phyloP scores from a whole-genome alignment of 768 basidiomycete species.

The Baorangia bicolor region DNA sequence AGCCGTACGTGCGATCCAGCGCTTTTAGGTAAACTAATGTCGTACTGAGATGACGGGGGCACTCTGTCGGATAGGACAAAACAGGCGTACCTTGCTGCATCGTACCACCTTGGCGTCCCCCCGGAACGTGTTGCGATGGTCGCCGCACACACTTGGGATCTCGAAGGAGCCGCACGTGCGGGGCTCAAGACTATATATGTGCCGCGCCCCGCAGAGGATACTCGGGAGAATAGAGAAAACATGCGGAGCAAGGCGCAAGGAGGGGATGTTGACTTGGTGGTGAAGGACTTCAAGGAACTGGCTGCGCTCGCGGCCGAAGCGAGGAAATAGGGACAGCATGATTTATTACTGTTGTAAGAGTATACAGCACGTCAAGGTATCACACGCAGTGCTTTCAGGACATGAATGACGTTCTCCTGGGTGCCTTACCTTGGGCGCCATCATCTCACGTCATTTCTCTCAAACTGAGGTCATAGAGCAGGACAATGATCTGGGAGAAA shows the following conservation, averaged over 20 bases:
- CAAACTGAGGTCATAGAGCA: not conserved
- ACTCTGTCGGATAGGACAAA: slow-evolving; percentile 35
- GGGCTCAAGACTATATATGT: slow-evolving; percentile 65
- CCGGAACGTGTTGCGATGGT: slow-evolving; percentile 61
- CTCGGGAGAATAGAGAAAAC: slow-evolving; percentile 14
- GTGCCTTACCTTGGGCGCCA: not conserved
- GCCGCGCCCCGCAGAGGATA: slow-evolving; percentile 48
- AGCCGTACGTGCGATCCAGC: slow-evolving; percentile 49
- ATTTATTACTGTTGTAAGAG: not conserved
- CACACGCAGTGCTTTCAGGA: not conserved
- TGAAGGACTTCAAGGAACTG: slow-evolving; percentile 52
- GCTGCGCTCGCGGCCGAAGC: slow-evolving; percentile 28
- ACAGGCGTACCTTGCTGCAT: slow-evolving; percentile 48
- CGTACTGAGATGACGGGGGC: not conserved
- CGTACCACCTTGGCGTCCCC: slow-evolving; percentile 43
- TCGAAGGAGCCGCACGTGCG: slow-evolving; percentile 48
- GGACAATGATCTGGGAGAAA: not conserved
- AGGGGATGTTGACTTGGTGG: slow-evolving; percentile 58
- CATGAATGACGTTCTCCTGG: not conserved
- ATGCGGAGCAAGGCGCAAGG: slow-evolving; percentile 50
- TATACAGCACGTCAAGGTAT: not conserved
- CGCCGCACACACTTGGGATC: slow-evolving; percentile 59
- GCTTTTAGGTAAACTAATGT: not conserved
- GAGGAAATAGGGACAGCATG: not conserved
- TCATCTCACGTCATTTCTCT: not conserved